Evolutionary conservation across 2,329 filamentous ascomycete genomes (phyloP).

Genomic region (Talaromyces sp.): DNA sequence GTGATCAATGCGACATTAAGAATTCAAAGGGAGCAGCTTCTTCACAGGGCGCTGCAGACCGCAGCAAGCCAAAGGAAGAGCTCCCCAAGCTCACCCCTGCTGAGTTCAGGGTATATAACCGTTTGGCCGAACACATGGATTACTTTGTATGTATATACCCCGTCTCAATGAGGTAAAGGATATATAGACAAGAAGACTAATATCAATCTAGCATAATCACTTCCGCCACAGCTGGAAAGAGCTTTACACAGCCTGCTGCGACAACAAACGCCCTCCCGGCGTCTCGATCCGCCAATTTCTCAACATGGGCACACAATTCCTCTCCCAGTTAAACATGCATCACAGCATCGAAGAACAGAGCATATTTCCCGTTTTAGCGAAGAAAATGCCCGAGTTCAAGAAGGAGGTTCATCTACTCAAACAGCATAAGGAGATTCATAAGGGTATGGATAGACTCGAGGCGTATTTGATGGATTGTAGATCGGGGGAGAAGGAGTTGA

Average conservation of each 20-base stretch:
- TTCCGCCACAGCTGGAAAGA: conserved; percentile 72
- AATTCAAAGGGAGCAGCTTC: conserved; percentile 43
- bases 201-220: conserved; percentile 61
- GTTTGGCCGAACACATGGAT: conserved; percentile 72
- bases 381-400: conserved; percentile 74
- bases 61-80: conserved; percentile 52
- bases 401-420: conserved; percentile 62
- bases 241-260: conserved; percentile 64
- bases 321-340: conserved; percentile 67
- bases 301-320: conserved; percentile 65
- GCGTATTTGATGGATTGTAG: conserved; percentile 63
- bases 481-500: conserved; percentile 59
- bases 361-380: conserved; percentile 74
- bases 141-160: conserved; percentile 52
- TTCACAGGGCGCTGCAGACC: conserved; percentile 16
- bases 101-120: conserved; percentile 69
- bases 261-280: conserved; percentile 56
- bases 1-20: conserved; percentile 19
- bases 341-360: conserved; percentile 80
- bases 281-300: conserved; percentile 70
- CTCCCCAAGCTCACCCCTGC: conserved; percentile 64
- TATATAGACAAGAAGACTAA: neutral
- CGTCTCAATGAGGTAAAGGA: conserved; percentile 1
- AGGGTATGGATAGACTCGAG: conserved; percentile 66
- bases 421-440: conserved; percentile 77